Evolutionary conservation across 2,329 filamentous ascomycete genomes (phyloP).

Genomic region (Penicillium sp.): DNA sequence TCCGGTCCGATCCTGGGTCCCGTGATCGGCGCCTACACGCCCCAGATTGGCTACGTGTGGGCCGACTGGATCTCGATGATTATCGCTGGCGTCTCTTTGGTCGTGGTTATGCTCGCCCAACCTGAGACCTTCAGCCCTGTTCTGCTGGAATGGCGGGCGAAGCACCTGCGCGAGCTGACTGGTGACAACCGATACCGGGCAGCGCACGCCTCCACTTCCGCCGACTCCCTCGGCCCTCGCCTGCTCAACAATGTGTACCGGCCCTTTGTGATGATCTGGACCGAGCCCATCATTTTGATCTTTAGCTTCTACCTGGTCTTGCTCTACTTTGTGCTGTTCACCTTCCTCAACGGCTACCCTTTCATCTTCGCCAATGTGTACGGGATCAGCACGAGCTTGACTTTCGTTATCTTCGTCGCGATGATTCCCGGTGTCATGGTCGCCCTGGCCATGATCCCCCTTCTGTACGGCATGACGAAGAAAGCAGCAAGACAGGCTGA

Average conservation of each 20-base stretch:
- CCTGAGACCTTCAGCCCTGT: conserved; percentile 52
- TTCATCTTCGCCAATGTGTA: conserved; percentile 53
- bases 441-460: conserved; percentile 2
- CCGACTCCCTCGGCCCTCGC: neutral
- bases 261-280: conserved; percentile 36
- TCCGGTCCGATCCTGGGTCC: conserved; percentile 28
- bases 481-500: neutral
- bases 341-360: conserved; percentile 46
- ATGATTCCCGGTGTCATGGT: conserved; percentile 31
- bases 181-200: conserved; percentile 49
- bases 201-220: conserved; percentile 22
- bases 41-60: conserved; percentile 36
- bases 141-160: conserved; percentile 45
- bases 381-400: conserved; percentile 39
- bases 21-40: conserved; percentile 16
- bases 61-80: conserved; percentile 46
- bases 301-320: conserved; percentile 29
- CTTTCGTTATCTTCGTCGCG: conserved; percentile 48
- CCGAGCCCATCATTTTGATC: conserved; percentile 30
- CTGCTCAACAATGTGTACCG: conserved; percentile 42
- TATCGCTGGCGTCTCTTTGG: conserved; percentile 33
- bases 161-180: conserved; percentile 38
- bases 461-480: neutral
- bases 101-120: conserved; percentile 42
- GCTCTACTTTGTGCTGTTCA: conserved; percentile 33